Evolutionary conservation across 768 basidiomycete genomes (phyloP).

Genomic region (Clitopilus passeckerianus): DNA sequence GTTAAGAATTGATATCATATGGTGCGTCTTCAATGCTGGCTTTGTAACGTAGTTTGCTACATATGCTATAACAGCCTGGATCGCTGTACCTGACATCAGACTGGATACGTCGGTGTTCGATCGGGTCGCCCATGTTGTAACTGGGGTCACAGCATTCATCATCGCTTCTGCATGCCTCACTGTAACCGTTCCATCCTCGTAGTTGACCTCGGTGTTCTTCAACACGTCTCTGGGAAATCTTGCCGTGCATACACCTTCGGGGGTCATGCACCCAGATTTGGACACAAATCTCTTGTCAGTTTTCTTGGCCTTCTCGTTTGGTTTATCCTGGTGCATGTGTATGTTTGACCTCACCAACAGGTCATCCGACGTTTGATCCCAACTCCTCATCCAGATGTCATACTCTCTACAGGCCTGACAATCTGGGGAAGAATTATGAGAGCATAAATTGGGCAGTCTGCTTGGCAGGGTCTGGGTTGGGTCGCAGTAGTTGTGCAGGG

Average conservation of each 20-base stretch:
- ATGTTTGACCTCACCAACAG: background rate
- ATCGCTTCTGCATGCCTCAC: constrained; percentile 20
- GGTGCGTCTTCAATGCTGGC: constrained; percentile 22
- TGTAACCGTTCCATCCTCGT: constrained; percentile 13
- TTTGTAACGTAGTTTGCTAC: constrained; percentile 34
- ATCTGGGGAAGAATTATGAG: background rate
- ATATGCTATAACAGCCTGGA: constrained; percentile 13
- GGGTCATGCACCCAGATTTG: background rate
- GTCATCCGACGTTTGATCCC: background rate
- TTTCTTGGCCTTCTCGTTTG: background rate
- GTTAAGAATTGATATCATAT: too few species aligned
- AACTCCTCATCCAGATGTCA: background rate
- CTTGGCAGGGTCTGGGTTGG: background rate
- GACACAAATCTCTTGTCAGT: too few species aligned
- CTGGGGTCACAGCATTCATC: constrained; percentile 28
- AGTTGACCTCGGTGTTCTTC: constrained; percentile 8
- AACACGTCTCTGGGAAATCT: constrained; percentile 19
- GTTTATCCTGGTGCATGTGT: background rate
- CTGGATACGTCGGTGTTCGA: constrained; percentile 29
- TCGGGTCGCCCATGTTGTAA: constrained; percentile 20
- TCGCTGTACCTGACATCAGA: constrained; percentile 28
- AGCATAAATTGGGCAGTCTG: background rate
- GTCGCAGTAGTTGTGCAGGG: background rate
- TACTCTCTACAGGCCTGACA: background rate
- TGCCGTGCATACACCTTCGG: constrained; percentile 11